Conservation (phyloP, 495 filamentous ascomycete species). For the Neurospora sp. region DNA sequence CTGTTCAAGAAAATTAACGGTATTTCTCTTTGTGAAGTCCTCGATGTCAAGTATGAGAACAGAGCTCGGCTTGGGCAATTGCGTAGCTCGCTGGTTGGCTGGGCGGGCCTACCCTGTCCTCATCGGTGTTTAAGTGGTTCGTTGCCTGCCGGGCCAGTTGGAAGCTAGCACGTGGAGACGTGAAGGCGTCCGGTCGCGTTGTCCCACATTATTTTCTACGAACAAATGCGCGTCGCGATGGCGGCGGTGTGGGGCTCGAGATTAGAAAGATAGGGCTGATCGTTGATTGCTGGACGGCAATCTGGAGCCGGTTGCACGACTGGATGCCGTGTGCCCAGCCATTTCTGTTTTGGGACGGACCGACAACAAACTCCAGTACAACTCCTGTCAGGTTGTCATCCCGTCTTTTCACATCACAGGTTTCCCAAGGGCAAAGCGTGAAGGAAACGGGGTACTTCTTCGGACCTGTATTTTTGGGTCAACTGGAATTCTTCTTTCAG, state of each 20-base stretch:
- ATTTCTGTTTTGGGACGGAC: not conserved
- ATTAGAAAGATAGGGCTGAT: not conserved
- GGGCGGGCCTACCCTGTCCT: not conserved
- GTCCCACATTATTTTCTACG: constrained; percentile 4
- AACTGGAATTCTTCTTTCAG: not conserved
- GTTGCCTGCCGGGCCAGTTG: not conserved
- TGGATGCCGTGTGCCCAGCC: not conserved
- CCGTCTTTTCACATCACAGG: not conserved
- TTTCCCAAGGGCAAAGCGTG: not conserved
- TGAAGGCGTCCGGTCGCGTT: constrained; percentile 10
- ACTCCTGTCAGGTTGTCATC: not conserved
- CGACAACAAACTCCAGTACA: not conserved
- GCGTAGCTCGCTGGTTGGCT: not conserved
- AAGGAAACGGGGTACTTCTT: not conserved
- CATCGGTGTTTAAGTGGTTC: not conserved
- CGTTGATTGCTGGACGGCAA: not conserved
- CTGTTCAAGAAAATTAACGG: not conserved
- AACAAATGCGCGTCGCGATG: constrained; percentile 4
- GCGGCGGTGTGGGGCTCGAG: constrained; percentile 7
- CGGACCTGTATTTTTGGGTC: not conserved
- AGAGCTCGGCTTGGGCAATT: not conserved
- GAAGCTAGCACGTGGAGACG: constrained; percentile 14
- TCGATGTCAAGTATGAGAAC: not conserved
- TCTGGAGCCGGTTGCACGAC: not conserved
- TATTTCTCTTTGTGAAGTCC: not conserved